Evolutionary conservation across 352 stramenopile species (phyloP).

Genomic region (Detonula confervacea): DNA sequence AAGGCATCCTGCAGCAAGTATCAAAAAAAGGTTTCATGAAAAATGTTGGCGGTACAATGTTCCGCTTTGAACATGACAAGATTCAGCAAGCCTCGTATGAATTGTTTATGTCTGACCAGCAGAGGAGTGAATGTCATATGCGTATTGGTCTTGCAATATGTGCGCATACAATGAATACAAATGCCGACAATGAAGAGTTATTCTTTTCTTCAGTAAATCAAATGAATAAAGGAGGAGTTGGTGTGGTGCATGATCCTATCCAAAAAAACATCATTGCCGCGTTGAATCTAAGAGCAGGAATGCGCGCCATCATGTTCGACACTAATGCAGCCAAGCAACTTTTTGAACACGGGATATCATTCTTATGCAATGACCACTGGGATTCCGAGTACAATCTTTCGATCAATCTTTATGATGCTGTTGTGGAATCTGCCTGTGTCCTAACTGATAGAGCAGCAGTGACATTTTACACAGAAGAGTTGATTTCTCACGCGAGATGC

Average conservation of each 20-base stretch:
- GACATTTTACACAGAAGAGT: constrained; percentile 2
- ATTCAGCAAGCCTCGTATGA: constrained; percentile 48
- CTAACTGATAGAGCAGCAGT: not conserved
- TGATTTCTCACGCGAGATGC: constrained; percentile 15
- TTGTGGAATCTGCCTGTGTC: constrained; percentile 12
- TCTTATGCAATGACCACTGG: constrained; percentile 40
- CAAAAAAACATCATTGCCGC: constrained; percentile 11
- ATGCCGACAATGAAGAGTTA: constrained; percentile 27
- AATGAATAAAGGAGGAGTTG: constrained; percentile 35
- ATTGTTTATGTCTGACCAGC: constrained; percentile 19
- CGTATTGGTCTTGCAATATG: constrained; percentile 33
- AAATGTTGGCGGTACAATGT: not conserved
- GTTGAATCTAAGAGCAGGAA: not conserved
- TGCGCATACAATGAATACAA: constrained; percentile 6
- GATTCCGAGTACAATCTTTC: constrained; percentile 27
- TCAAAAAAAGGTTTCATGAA: constrained; percentile 19
- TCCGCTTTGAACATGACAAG: constrained; percentile 48
- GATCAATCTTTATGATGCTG: constrained; percentile 35
- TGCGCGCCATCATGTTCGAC: constrained; percentile 14
- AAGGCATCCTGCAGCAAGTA: constrained; percentile 1
- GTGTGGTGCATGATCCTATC: constrained; percentile 14
- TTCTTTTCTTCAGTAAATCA: constrained; percentile 45
- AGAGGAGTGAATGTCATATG: constrained; percentile 34
- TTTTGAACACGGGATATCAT: constrained; percentile 48
- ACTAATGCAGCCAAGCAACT: constrained; percentile 24